Base-by-base conservation (phyloP, 305 asterid genomes). In the Fraxinus platypoda region DNA sequence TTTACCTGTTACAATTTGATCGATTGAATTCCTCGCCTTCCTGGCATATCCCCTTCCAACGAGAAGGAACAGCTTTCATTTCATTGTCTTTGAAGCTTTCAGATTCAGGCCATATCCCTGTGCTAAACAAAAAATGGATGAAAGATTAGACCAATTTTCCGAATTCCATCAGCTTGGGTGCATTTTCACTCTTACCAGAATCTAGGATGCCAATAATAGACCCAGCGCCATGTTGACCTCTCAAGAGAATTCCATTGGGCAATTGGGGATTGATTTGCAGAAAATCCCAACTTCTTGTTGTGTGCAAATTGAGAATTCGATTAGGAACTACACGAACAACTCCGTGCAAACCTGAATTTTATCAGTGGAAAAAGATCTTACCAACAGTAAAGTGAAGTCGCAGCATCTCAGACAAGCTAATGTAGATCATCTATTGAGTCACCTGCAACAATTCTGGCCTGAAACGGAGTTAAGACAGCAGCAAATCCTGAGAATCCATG, bases 401-500 rank as follows among this genome's bases (percentile, higher is more conserved):
- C 66, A 54, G 21, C 66, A 19, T 54, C 66, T 54, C 26, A 54
- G 37, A 71, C 80, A 73, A 17, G 23, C 26, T 19, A 37, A 77
- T n/a, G 31, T 12, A 71, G 78, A 73, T 66, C 78, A 33, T 34
- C 23, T 46, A 74, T 21, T 64, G 46, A 34, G 75, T 46, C 43
- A 86, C 85, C 87, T 78, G 87, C 85, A 75, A 79, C 37, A 57
- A 34, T 52, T 82, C 72, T 66, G 76, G 86, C 86, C 52, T 83
- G 86, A 43, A 79, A 52, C 6, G 71, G 86, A 76, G 83, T 82
- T 62, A 85, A 71, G 49, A 85, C 41, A 17, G 87, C 90, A 71
- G 88, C 87, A 78, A 85, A 87, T 25, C 87, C 87, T 21, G 90
- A 87, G 82, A 87, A 85, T 71, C 88, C 88, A 73, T 79, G 85